phyloP scores from a whole-genome alignment of 1,284 basidiomycete genomes.

The Prillingera fragicola region DNA sequence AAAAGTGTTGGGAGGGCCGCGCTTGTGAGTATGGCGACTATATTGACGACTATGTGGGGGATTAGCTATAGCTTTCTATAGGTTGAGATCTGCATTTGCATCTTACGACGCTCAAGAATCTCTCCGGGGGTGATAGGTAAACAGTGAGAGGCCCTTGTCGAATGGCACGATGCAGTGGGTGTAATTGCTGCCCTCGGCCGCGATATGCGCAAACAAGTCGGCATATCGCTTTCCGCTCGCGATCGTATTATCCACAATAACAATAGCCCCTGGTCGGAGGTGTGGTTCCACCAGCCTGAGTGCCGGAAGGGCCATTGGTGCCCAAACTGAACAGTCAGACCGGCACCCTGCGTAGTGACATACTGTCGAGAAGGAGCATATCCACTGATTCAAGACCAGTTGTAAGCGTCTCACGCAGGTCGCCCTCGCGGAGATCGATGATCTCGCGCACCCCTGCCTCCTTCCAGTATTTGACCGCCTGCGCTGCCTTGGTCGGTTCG shows the following conservation, averaged over 20 bases:
- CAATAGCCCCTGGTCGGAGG: constrained; percentile 20
- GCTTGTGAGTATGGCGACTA: background rate
- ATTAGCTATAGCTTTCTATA: too few species aligned
- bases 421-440: constrained; percentile 33
- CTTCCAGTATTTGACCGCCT: constrained; percentile 20
- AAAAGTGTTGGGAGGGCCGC: background rate
- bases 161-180: constrained; percentile 22
- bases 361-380: constrained; percentile 31
- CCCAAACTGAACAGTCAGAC: constrained; percentile 22
- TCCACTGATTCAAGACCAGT: constrained; percentile 20
- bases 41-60: background rate
- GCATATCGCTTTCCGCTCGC: constrained; percentile 17
- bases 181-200: constrained; percentile 12
- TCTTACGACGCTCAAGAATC: too few species aligned
- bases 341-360: constrained; percentile 3
- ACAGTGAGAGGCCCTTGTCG: constrained; percentile 23
- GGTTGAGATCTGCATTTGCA: too few species aligned
- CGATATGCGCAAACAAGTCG: constrained; percentile 20
- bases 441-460: constrained; percentile 20
- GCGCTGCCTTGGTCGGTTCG: constrained; percentile 22
- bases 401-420: constrained; percentile 29
- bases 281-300: constrained; percentile 21
- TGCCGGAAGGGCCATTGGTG: constrained; percentile 25
- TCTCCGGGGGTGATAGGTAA: constrained; percentile 22
- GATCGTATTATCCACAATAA: constrained; percentile 22